Evolutionary conservation across 169 alveolate genomes (phyloP).

Genomic region (Amoebophrya sp.): DNA sequence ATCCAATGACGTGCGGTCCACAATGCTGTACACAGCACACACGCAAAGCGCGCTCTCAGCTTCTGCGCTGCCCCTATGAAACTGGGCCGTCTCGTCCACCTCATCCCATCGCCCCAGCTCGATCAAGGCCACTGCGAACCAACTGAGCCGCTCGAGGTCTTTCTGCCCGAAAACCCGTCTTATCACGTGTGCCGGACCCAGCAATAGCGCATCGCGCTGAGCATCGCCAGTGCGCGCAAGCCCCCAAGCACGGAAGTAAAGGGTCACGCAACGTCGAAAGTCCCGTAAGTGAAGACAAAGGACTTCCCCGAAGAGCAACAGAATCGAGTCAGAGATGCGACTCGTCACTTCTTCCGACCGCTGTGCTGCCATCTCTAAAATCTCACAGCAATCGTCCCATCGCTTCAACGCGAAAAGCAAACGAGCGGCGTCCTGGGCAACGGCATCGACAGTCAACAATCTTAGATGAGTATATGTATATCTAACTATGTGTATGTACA

Average conservation of each 20-base stretch:
- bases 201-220: background rate
- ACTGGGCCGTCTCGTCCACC: conserved; percentile 19
- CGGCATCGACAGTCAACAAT: background rate
- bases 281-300: background rate
- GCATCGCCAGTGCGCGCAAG: conserved; percentile 12
- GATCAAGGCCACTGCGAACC: conserved; percentile 8
- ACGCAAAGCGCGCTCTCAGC: conserved; percentile 1
- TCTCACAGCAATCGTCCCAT: background rate
- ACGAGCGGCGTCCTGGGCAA: background rate
- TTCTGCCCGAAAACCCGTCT: conserved; percentile 1
- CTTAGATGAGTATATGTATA: too few relatives aligned
- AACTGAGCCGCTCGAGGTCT: background rate
- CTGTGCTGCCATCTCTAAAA: background rate
- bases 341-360: background rate
- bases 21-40: background rate
- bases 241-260: background rate
- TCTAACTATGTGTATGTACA: too few relatives aligned
- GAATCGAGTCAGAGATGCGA: background rate
- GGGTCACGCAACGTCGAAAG: conserved; percentile 4
- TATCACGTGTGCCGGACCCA: background rate
- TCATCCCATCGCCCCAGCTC: background rate
- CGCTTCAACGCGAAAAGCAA: background rate
- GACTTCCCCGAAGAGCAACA: background rate
- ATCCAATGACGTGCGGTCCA: background rate
- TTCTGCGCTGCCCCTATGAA: background rate